These are phyloP conservation scores for Hanseniaspora pseudoguilliermondii DNA, from an alignment of 805 yeast species.

Conservation along the genomic window DNA sequence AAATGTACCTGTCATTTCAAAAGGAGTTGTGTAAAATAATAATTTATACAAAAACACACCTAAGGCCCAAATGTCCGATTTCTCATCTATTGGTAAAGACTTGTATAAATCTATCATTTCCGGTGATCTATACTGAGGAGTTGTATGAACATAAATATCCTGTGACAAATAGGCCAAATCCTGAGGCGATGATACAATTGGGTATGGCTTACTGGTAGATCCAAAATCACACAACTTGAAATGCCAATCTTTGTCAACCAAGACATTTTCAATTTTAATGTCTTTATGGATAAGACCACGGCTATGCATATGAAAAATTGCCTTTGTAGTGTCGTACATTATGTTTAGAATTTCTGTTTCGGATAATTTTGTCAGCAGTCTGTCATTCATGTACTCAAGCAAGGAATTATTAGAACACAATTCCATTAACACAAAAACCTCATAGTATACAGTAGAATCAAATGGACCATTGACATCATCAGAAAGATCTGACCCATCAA, in stretches of 20 bases:
- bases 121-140: constrained; percentile 91
- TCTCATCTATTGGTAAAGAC: constrained; percentile 77
- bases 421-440: constrained; percentile 87
- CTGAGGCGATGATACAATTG: constrained; percentile 60
- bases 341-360: constrained; percentile 71
- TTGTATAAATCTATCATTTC: constrained; percentile 88
- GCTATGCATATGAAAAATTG: constrained; percentile 71
- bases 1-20: constrained; percentile 69
- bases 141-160: constrained; percentile 79
- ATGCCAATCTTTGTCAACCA: constrained; percentile 53
- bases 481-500: not conserved
- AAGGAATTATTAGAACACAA: constrained; percentile 78
- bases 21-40: constrained; percentile 88
- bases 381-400: constrained; percentile 79
- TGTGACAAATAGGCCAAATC: constrained; percentile 65
- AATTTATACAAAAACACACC: constrained; percentile 85
- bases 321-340: constrained; percentile 68
- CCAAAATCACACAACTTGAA: constrained; percentile 93
- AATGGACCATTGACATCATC: constrained; percentile 21
- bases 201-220: constrained; percentile 44
- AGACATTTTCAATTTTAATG: constrained; percentile 85
- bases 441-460: constrained; percentile 38
- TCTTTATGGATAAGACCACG: constrained; percentile 71
- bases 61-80: constrained; percentile 91
- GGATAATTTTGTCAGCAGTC: constrained; percentile 62